Evolutionary conservation across 1,284 basidiomycete genomes (phyloP).

Genomic region (Blastosporella zonata): DNA sequence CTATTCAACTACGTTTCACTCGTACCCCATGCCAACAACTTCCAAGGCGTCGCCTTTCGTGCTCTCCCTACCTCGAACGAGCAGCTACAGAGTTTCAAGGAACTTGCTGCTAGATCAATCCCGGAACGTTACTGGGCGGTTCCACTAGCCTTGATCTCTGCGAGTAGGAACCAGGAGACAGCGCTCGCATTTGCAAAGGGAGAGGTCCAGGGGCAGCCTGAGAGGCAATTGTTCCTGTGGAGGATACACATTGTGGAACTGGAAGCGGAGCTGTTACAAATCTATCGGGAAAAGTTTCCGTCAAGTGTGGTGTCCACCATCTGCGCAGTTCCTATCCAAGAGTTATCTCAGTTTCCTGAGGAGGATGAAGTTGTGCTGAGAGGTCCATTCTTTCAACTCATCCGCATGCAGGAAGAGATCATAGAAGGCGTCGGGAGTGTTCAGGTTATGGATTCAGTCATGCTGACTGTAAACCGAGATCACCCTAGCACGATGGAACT

Average conservation of each 20-base stretch:
- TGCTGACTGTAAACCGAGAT: constrained; percentile 14
- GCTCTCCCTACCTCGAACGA: constrained; percentile 10
- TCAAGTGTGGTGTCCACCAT: constrained; percentile 16
- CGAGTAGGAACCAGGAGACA: constrained; percentile 8
- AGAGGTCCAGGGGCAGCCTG: constrained; percentile 6
- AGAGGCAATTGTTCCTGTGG: constrained; percentile 13
- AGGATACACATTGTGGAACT: constrained; percentile 16
- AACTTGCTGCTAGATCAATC: constrained; percentile 11
- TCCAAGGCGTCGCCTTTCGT: constrained; percentile 14
- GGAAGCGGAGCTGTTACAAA: constrained; percentile 6
- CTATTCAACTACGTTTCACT: constrained; percentile 17
- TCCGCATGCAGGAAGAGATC: constrained; percentile 13
- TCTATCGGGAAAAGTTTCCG: constrained; percentile 11
- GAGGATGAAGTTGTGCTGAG: constrained; percentile 15
- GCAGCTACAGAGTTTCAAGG: constrained; percentile 10
- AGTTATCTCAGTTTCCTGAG: constrained; percentile 13
- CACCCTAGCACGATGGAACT: constrained; percentile 17
- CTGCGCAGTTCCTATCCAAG: constrained; percentile 14
- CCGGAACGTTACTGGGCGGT: constrained; percentile 15
- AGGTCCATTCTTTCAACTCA: constrained; percentile 18
- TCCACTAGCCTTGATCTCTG: constrained; percentile 12
- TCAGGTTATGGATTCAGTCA: constrained; percentile 15
- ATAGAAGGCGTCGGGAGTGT: constrained; percentile 4
- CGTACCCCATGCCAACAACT: constrained; percentile 10
- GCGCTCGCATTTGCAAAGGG: constrained; percentile 9